These are phyloP conservation scores for Boletus sp. DNA, from an alignment of 768 basidiomycete genomes.

Conservation along the genomic window DNA sequence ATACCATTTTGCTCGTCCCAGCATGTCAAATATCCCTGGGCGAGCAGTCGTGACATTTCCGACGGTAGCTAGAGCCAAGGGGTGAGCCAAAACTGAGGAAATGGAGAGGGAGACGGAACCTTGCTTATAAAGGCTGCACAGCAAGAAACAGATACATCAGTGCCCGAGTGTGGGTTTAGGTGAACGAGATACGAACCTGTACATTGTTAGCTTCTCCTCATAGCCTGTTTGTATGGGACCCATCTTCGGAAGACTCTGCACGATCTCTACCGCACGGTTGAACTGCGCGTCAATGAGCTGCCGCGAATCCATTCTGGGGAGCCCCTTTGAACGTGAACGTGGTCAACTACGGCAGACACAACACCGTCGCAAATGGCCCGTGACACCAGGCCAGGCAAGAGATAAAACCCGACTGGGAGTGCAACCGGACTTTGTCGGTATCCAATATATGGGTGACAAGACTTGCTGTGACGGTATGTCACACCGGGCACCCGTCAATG, in stretches of 20 bases:
- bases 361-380: background rate
- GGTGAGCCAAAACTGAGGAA: background rate
- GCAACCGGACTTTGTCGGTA: background rate
- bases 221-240: constrained; percentile 96
- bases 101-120: constrained; percentile 42
- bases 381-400: background rate
- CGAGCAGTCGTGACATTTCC: constrained; percentile 80
- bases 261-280: constrained; percentile 91
- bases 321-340: background rate
- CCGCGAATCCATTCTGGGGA: constrained; percentile 52
- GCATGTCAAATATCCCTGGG: constrained; percentile 87
- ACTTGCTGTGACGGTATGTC: background rate
- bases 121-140: constrained; percentile 86
- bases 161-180: background rate
- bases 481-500: background rate
- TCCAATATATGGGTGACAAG: constrained; percentile 12
- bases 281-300: constrained; percentile 82
- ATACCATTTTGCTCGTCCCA: constrained; percentile 92
- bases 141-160: constrained; percentile 8
- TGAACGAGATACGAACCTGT: constrained; percentile 55
- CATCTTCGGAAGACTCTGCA: constrained; percentile 88
- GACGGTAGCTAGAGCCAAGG: constrained; percentile 63
- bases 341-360: background rate
- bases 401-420: background rate
- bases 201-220: constrained; percentile 93